A percentile compares a stretch with the other conserved stretches of the same genome.
These are phyloP conservation scores for Trypethelium eluteriae DNA, from an alignment of 495 filamentous ascomycete genomes.

Conservation along the genomic window DNA sequence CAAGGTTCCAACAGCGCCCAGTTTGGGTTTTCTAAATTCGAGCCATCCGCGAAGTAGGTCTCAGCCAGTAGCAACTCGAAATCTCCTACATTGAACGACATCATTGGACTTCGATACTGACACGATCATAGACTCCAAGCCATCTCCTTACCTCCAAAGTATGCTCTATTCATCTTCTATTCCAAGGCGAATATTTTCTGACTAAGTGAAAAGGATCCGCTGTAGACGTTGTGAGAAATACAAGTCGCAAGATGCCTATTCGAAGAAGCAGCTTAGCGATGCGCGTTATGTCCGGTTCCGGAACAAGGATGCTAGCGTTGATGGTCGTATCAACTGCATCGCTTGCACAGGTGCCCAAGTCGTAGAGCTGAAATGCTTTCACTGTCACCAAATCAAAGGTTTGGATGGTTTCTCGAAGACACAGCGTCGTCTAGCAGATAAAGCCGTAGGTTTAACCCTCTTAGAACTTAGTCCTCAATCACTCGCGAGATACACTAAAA, in stretches of 20 bases:
- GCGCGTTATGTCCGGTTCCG: not conserved
- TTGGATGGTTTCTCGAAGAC: constrained; percentile 17
- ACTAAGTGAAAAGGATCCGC: not conserved
- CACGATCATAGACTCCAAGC: not conserved
- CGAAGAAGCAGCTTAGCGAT: constrained; percentile 4
- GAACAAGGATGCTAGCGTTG: not conserved
- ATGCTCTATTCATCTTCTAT: not conserved
- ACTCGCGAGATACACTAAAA: not conserved
- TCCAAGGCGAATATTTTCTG: too few relatives aligned
- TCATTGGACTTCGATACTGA: not conserved
- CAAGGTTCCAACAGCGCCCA: too few relatives aligned
- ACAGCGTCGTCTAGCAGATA: constrained; percentile 18
- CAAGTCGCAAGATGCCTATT: not conserved
- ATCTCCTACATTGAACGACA: not conserved
- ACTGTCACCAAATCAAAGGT: constrained; percentile 13
- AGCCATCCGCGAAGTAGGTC: too few relatives aligned
- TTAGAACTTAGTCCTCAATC: too few relatives aligned
- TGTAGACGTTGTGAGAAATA: constrained; percentile 6
- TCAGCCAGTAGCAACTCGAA: too few relatives aligned
- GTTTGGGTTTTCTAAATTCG: too few relatives aligned
- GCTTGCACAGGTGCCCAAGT: constrained; percentile 14
- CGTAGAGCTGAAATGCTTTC: constrained; percentile 18
- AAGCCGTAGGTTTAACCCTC: constrained; percentile 7
- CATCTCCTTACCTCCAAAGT: not conserved
- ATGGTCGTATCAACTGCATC: constrained; percentile 12